Conservation (phyloP, 192 early-diverging fungal species). For the Phlyctochytrium arcticum region DNA sequence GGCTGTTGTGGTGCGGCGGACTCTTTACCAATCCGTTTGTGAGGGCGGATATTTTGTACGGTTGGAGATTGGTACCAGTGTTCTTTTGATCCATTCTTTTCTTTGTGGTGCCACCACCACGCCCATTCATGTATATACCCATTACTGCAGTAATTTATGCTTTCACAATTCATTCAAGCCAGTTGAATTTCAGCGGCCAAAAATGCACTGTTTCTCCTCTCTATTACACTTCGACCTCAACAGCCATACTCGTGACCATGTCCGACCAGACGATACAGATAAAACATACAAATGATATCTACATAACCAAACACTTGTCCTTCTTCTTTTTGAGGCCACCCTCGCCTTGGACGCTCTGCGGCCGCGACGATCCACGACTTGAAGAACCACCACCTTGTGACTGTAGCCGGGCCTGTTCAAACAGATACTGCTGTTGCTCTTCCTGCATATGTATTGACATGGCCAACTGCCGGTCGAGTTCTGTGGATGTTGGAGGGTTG, state of each 20-base stretch:
- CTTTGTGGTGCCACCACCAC: too few species aligned
- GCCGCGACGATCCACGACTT: background rate
- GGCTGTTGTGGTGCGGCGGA: background rate
- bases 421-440: constrained; percentile 1
- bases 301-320: constrained; percentile 25
- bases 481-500: background rate
- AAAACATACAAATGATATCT: background rate
- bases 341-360: background rate
- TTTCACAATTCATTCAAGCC: too few species aligned
- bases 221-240: too few species aligned
- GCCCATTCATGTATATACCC: too few species aligned
- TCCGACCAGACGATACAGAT: too few species aligned
- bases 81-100: background rate
- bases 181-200: too few species aligned
- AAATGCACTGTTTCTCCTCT: too few species aligned
- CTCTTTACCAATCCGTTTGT: background rate
- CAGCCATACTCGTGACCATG: too few species aligned
- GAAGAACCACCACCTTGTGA: background rate
- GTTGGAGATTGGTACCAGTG: background rate
- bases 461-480: constrained; percentile 28
- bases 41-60: background rate
- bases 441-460: constrained; percentile 40
- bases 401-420: constrained; percentile 13
- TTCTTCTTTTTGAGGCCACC: constrained; percentile 11
- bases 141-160: too few species aligned